Conservation (phyloP, 805 yeast genomes). For the Ogataea glucozyma region DNA sequence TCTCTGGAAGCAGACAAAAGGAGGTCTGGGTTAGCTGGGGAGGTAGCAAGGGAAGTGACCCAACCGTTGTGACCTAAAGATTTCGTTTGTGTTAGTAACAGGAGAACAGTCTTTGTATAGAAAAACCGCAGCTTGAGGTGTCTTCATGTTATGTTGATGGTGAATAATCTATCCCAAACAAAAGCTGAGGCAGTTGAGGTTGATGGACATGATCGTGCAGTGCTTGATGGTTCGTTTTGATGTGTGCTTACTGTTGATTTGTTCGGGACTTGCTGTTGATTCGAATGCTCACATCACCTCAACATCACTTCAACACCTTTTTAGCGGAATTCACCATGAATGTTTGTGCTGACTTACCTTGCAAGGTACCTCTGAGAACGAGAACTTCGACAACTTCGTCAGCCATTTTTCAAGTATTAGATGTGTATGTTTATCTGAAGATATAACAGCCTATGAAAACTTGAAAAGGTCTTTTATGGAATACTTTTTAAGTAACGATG, state of each 20-base stretch:
- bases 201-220: not conserved
- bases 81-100: slow-evolving; percentile 11
- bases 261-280: not conserved
- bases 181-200: not conserved
- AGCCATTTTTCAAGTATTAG: slow-evolving; percentile 51
- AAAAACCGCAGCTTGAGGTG: not conserved
- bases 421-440: slow-evolving; percentile 14
- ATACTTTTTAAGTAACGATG: slow-evolving; percentile 4
- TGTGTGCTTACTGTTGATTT: not conserved
- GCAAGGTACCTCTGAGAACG: slow-evolving; percentile 99
- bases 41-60: slow-evolving; percentile 98
- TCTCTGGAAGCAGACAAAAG: slow-evolving; percentile 98
- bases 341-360: slow-evolving; percentile 51
- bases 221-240: not conserved
- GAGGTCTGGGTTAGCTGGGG: slow-evolving; percentile 96
- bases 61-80: slow-evolving; percentile 76
- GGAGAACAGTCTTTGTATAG: not conserved
- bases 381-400: slow-evolving; percentile 80
- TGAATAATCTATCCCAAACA: not conserved
- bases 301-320: slow-evolving; percentile 2
- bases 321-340: not conserved
- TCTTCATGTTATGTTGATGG: slow-evolving; percentile 1
- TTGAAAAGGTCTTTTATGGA: slow-evolving; percentile 5
- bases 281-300: not conserved
- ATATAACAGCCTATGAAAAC: slow-evolving; percentile 6